phyloP scores from a whole-genome alignment of 495 filamentous ascomycete species.

The Aspergillus taichungensis region DNA sequence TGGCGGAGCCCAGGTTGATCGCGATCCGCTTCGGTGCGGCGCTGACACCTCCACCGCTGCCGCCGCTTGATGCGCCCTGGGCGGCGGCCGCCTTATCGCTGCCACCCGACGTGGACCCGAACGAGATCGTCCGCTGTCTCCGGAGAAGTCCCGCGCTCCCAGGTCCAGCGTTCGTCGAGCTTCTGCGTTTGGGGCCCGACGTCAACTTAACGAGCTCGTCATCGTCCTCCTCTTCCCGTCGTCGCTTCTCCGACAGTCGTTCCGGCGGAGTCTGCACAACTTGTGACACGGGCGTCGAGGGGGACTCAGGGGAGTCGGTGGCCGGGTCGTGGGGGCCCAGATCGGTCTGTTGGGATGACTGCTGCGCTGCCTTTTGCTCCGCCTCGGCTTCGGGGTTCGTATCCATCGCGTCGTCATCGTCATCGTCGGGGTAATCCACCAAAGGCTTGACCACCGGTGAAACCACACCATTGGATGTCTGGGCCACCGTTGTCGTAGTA shows the following conservation, averaged over 20 bases:
- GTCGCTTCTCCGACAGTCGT: constrained; percentile 79
- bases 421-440: constrained; percentile 87
- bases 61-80: constrained; percentile 13
- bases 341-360: constrained; percentile 7
- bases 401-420: constrained; percentile 54
- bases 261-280: constrained; percentile 49
- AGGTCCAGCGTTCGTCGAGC: constrained; percentile 31
- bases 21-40: constrained; percentile 41
- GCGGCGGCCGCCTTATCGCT: constrained; percentile 20
- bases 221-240: constrained; percentile 81
- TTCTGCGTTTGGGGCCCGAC: constrained; percentile 56
- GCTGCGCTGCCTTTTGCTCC: constrained; percentile 13
- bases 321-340: constrained; percentile 11
- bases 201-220: constrained; percentile 71
- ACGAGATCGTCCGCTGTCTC: constrained; percentile 34
- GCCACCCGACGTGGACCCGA: constrained; percentile 17
- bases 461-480: constrained; percentile 31
- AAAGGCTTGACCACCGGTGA: constrained; percentile 61
- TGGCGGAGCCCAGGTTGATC: constrained; percentile 32
- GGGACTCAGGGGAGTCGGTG: constrained; percentile 12
- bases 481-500: constrained; percentile 13
- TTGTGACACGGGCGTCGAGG: constrained; percentile 23
- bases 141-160: constrained; percentile 26
- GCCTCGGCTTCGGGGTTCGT: constrained; percentile 26
- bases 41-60: constrained; percentile 9